These are phyloP conservation scores for Sporothrix dimorphospora DNA, from an alignment of 2,329 filamentous ascomycete species.

Conservation along the genomic window DNA sequence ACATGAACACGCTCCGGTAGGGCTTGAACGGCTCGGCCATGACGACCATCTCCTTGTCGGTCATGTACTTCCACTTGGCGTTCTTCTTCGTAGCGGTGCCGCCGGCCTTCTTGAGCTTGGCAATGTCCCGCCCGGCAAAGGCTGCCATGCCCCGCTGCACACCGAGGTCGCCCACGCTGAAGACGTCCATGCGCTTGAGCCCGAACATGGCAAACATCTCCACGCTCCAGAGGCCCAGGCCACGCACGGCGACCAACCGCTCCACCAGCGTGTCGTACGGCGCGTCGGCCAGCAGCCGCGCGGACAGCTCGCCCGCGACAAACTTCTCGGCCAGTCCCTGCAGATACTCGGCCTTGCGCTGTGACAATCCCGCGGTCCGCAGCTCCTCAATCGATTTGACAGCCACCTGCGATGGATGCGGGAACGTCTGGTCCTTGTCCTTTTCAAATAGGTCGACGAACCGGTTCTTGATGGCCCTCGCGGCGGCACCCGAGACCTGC, in stretches of 20 bases:
- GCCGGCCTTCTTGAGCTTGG: conserved; percentile 71
- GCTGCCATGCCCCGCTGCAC: conserved; percentile 94
- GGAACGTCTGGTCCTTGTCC: conserved; percentile 57
- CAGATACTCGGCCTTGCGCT: conserved; percentile 95
- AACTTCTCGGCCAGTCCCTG: conserved; percentile 85
- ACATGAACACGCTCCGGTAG: conserved; percentile 94
- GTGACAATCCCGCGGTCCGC: conserved; percentile 83
- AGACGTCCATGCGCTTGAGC: conserved; percentile 93
- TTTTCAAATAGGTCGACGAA: conserved; percentile 73
- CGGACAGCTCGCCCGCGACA: conserved; percentile 70
- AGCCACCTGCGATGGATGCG: conserved; percentile 74
- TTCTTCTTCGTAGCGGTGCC: conserved; percentile 65
- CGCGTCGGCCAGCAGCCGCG: conserved; percentile 74
- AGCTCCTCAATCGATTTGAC: conserved; percentile 65
- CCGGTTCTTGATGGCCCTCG: conserved; percentile 82
- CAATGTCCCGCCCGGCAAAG: conserved; percentile 79
- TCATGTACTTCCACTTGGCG: conserved; percentile 98
- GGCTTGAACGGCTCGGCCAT: conserved; percentile 79
- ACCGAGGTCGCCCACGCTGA: conserved; percentile 87
- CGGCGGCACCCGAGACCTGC: conserved; percentile 92
- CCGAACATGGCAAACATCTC: conserved; percentile 98
- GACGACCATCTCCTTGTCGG: conserved; percentile 87
- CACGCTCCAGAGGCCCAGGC: conserved; percentile 86
- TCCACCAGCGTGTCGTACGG: conserved; percentile 85
- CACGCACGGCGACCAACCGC: conserved; percentile 81